phyloP scores from a whole-genome alignment of 129 eudicot species.

The Lactuca saligna region DNA sequence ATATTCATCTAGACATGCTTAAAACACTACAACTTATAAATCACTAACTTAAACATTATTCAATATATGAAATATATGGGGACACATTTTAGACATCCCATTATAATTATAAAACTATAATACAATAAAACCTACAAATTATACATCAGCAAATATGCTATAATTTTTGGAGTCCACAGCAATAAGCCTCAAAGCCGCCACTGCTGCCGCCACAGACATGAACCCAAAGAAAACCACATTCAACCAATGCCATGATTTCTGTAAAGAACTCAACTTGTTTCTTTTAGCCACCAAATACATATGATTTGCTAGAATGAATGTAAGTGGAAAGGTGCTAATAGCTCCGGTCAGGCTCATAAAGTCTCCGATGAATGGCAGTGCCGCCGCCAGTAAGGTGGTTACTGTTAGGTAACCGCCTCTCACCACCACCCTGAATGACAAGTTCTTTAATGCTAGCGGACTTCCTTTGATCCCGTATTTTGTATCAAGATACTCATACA shows the following conservation, averaged over 20 bases:
- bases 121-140: constrained; percentile 29
- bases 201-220: constrained; percentile 65
- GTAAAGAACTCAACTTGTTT: constrained; percentile 42
- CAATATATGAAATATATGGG: constrained; percentile 17
- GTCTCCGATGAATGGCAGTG: constrained; percentile 89
- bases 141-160: constrained; percentile 83
- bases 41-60: constrained; percentile 12
- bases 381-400: constrained; percentile 72
- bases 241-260: constrained; percentile 87
- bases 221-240: constrained; percentile 63
- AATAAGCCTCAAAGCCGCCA: constrained; percentile 87
- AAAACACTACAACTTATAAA: constrained; percentile 4
- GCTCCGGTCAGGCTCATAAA: constrained; percentile 96
- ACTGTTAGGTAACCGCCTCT: constrained; percentile 74
- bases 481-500: constrained; percentile 95
- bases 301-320: constrained; percentile 96
- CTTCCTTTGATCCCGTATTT: constrained; percentile 74
- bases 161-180: constrained; percentile 65
- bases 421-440: constrained; percentile 60
- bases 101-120: neutral
- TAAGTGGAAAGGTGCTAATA: constrained; percentile 85
- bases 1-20: neutral
- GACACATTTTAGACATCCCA: constrained; percentile 25
- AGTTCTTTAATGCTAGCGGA: constrained; percentile 55
- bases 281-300: constrained; percentile 86